phyloP scores from a whole-genome alignment of 768 basidiomycete genomes.

The Xerocomus spinulosus region DNA sequence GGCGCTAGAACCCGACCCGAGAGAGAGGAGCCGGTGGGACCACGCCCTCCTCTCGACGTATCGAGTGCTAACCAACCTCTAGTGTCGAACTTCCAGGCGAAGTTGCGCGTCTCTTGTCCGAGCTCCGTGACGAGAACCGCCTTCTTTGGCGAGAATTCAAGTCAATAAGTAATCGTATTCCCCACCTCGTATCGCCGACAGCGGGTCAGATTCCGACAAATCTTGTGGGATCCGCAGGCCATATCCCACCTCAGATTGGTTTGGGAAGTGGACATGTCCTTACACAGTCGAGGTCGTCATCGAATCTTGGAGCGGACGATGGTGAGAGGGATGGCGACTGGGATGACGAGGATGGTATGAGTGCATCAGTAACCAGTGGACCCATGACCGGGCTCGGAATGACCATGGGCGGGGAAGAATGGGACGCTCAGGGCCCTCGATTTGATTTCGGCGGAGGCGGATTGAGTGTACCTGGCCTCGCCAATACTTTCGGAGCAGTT shows the following conservation, averaged over 20 bases:
- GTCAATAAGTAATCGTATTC: slow-evolving; percentile 20
- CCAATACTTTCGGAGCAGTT: slow-evolving; percentile 5
- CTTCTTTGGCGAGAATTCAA: slow-evolving; percentile 44
- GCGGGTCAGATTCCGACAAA: slow-evolving; percentile 3
- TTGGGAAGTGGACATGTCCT: slow-evolving; percentile 17
- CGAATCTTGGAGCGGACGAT: slow-evolving; percentile 25
- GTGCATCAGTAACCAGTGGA: slow-evolving; percentile 1
- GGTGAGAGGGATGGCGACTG: slow-evolving; percentile 25
- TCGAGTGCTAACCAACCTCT: slow-evolving; percentile 1
- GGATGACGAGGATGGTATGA: slow-evolving; percentile 27
- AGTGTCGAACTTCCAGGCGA: slow-evolving; percentile 80
- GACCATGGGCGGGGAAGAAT: slow-evolving; percentile 18
- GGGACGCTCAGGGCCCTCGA: slow-evolving; percentile 18
- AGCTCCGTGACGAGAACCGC: slow-evolving; percentile 70
- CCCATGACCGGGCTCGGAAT: slow-evolving; percentile 13
- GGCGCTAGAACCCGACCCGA: slow-evolving; percentile 75
- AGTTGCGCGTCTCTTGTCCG: slow-evolving; percentile 48
- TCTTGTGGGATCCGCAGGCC: slow-evolving; percentile 5
- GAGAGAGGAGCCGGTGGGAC: slow-evolving; percentile 30
- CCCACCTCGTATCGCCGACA: slow-evolving; percentile 8
- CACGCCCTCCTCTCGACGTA: background rate
- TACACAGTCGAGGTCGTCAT: slow-evolving; percentile 26
- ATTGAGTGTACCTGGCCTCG: slow-evolving; percentile 10
- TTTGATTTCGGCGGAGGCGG: slow-evolving; percentile 12
- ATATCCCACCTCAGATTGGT: slow-evolving; percentile 7